These are phyloP conservation scores for Salvia miltiorrhiza DNA, from an alignment of 257 asterid species.

Conservation along the genomic window DNA sequence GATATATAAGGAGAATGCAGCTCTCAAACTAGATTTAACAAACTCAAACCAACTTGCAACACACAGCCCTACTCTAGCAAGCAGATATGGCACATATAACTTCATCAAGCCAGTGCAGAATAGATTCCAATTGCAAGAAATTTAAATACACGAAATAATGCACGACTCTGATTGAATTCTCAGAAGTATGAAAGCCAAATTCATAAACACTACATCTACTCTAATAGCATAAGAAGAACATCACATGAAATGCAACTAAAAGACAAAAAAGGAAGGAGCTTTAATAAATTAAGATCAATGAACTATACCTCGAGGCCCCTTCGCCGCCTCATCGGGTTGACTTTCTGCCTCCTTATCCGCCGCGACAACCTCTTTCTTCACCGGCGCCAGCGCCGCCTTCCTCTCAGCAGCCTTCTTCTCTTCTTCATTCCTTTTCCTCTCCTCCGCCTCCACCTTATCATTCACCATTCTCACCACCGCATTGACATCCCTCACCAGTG, in stretches of 20 bases:
- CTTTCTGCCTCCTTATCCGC: constrained; percentile 13
- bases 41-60: neutral
- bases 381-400: constrained; percentile 19
- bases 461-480: constrained; percentile 75
- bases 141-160: neutral
- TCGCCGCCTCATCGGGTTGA: constrained; percentile 36
- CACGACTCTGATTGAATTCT: neutral
- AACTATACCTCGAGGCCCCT: constrained; percentile 46
- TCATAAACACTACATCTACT: neutral
- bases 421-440: constrained; percentile 35
- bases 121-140: neutral
- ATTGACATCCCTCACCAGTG: constrained; percentile 53
- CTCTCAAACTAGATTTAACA: neutral
- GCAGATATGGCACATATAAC: neutral
- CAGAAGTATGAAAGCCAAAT: neutral
- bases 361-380: constrained; percentile 17
- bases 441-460: constrained; percentile 45
- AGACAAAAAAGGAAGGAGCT: neutral
- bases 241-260: neutral
- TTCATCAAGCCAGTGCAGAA: neutral
- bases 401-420: constrained; percentile 17
- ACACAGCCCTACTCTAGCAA: neutral
- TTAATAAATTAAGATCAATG: neutral
- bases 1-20: neutral
- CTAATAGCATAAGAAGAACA: neutral